phyloP scores from a whole-genome alignment of 176 grass and related monocot genomes.

The Juncus inflexus region DNA sequence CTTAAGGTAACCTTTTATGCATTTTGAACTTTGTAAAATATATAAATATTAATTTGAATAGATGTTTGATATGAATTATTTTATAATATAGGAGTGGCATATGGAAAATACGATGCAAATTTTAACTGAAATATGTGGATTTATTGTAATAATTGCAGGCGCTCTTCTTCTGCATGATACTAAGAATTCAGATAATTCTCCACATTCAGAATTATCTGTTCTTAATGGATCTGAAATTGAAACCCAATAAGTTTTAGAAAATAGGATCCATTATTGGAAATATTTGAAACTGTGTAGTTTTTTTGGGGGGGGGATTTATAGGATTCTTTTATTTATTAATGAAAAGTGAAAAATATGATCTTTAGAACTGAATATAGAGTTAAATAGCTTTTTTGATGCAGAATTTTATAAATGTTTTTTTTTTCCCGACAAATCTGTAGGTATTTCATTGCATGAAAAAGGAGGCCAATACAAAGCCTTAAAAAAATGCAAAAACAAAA shows the following conservation, averaged over 20 bases:
- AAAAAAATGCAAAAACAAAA: too few relatives aligned
- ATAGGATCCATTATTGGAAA: neutral
- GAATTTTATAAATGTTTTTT: too few relatives aligned
- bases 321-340: too few relatives aligned
- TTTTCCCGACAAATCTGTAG: too few relatives aligned
- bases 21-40: slow-evolving; percentile 12
- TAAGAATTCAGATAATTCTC: slow-evolving; percentile 35
- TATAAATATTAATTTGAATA: neutral
- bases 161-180: slow-evolving; percentile 50
- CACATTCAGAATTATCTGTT: slow-evolving; percentile 11
- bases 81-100: slow-evolving; percentile 44
- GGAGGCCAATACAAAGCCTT: too few relatives aligned
- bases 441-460: too few relatives aligned
- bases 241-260: slow-evolving; percentile 3
- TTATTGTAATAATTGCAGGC: slow-evolving; percentile 45
- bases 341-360: too few relatives aligned
- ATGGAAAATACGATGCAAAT: slow-evolving; percentile 43
- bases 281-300: too few relatives aligned
- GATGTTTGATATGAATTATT: neutral
- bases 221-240: slow-evolving; percentile 24
- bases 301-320: too few relatives aligned
- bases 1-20: slow-evolving; percentile 29
- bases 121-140: slow-evolving; percentile 41
- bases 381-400: too few relatives aligned
- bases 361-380: too few relatives aligned